Evolutionary conservation across 257 asterid species (phyloP).

Genomic region (Solanum ossicruentum): DNA sequence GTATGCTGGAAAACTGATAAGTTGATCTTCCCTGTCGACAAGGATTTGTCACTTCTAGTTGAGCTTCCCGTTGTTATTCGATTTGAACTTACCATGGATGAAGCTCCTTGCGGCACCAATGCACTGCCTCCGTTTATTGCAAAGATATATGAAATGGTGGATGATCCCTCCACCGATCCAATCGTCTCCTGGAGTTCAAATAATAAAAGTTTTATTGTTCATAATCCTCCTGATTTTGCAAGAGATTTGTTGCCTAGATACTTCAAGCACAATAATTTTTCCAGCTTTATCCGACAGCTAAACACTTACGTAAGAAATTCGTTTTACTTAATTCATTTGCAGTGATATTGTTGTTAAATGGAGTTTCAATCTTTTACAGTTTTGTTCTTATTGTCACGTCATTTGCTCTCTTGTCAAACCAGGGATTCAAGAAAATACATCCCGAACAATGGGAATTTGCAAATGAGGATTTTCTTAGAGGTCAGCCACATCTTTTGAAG

Average conservation of each 20-base stretch:
- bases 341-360: background rate
- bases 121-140: constrained; percentile 72
- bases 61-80: background rate
- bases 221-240: constrained; percentile 72
- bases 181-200: constrained; percentile 69
- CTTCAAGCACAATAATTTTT: constrained; percentile 85
- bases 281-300: constrained; percentile 88
- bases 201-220: constrained; percentile 62
- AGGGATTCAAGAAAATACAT: constrained; percentile 89
- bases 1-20: background rate
- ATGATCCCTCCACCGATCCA: constrained; percentile 52
- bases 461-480: constrained; percentile 69
- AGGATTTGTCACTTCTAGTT: background rate
- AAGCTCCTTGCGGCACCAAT: constrained; percentile 39
- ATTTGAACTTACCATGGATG: constrained; percentile 45
- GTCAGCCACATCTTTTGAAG: constrained; percentile 61
- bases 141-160: constrained; percentile 92
- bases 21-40: background rate
- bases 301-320: constrained; percentile 58
- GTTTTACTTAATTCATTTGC: background rate
- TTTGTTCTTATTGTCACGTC: background rate
- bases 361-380: background rate
- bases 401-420: background rate
- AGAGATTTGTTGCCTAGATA: constrained; percentile 60
- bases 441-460: constrained; percentile 95